Evolutionary conservation across 768 basidiomycete species (phyloP).

Genomic region (Suillus discolor): DNA sequence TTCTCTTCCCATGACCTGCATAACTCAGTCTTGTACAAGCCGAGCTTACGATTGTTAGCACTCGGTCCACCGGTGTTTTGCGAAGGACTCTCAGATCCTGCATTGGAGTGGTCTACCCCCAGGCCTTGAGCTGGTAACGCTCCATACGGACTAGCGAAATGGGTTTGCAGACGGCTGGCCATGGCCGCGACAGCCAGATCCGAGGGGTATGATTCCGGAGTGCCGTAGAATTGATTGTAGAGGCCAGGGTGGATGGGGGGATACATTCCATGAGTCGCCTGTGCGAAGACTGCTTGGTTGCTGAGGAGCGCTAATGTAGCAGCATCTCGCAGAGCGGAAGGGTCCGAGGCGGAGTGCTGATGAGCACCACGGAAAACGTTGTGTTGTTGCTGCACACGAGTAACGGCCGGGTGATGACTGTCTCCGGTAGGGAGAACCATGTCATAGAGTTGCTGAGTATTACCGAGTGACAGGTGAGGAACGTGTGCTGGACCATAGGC

Average conservation of each 20-base stretch:
- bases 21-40: conserved; percentile 88
- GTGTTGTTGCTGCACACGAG: conserved; percentile 80
- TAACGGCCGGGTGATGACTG: conserved; percentile 63
- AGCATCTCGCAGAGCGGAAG: conserved; percentile 73
- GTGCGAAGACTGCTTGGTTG: conserved; percentile 49
- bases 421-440: conserved; percentile 64
- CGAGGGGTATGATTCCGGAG: conserved; percentile 57
- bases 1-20: conserved; percentile 95
- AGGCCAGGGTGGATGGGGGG: conserved; percentile 58
- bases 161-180: conserved; percentile 61
- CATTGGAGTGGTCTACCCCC: conserved; percentile 43
- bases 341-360: conserved; percentile 84
- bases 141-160: conserved; percentile 57
- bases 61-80: conserved; percentile 66
- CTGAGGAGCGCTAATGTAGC: conserved; percentile 65
- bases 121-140: conserved; percentile 45
- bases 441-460: conserved; percentile 77
- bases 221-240: conserved; percentile 73
- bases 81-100: conserved; percentile 19
- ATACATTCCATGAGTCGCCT: conserved; percentile 56
- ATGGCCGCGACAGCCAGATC: conserved; percentile 59
- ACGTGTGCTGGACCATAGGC: conserved; percentile 57
- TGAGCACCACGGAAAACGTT: conserved; percentile 72
- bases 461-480: conserved; percentile 72
- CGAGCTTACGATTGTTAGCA: conserved; percentile 89